A percentile compares a stretch with the other conserved stretches of the same genome.
phyloP scores from a whole-genome alignment of 129 eudicot species.

The Smallanthus sonchifolius region DNA sequence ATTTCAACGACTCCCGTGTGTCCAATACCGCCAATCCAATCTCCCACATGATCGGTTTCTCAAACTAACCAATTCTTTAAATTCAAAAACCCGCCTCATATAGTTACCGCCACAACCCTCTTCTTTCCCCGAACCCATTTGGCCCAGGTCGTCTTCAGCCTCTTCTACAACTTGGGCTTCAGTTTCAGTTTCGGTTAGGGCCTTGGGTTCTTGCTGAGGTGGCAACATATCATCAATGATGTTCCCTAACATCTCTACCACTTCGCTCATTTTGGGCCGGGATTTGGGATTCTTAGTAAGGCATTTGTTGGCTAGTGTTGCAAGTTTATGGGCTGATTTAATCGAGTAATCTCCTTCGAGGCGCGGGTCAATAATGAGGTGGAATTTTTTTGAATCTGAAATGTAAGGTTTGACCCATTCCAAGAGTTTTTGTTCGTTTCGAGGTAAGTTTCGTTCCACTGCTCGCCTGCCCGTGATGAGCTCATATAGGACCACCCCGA shows the following conservation, averaged over 20 bases:
- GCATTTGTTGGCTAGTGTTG: slow-evolving; percentile 74
- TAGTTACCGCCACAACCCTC: slow-evolving; percentile 29
- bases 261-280: slow-evolving; percentile 89
- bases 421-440: slow-evolving; percentile 75
- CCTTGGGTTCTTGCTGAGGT: slow-evolving; percentile 32
- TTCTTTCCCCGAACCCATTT: slow-evolving; percentile 39
- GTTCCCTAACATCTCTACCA: slow-evolving; percentile 56
- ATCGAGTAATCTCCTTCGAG: slow-evolving; percentile 56
- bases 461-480: slow-evolving; percentile 85
- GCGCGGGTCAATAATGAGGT: slow-evolving; percentile 54
- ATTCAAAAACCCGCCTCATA: slow-evolving; percentile 47
- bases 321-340: slow-evolving; percentile 66
- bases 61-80: slow-evolving; percentile 57
- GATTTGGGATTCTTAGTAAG: slow-evolving; percentile 63
- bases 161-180: slow-evolving; percentile 30
- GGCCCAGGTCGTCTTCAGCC: slow-evolving; percentile 11
- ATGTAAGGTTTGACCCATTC: slow-evolving; percentile 87
- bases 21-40: slow-evolving; percentile 79
- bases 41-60: slow-evolving; percentile 65
- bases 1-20: slow-evolving; percentile 49
- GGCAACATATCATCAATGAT: slow-evolving; percentile 46
- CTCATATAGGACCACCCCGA: slow-evolving; percentile 80
- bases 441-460: slow-evolving; percentile 71
- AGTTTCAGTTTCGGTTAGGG: slow-evolving; percentile 24
- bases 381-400: slow-evolving; percentile 73